Percentiles rank a stretch among this genome's conserved stretches.
Evolutionary conservation across 345 rosid genomes (phyloP).

Genomic region (Physaria fendleri): DNA sequence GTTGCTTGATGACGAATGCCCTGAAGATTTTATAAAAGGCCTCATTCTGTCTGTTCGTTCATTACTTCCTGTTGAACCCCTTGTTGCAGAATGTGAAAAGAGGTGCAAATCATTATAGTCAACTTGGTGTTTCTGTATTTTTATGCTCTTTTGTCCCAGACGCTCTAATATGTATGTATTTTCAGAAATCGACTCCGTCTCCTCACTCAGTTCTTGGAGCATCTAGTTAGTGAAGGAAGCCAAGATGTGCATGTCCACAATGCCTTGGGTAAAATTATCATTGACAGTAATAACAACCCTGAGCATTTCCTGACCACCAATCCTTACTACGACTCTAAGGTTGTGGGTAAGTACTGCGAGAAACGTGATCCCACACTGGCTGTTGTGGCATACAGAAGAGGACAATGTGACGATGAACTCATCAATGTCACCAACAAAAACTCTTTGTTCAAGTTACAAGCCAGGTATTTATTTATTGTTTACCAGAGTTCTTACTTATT

Average conservation of each 20-base stretch:
- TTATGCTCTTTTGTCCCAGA: constrained; percentile 6
- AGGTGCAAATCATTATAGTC: constrained; percentile 38
- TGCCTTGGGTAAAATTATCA: constrained; percentile 98
- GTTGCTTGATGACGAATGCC: constrained; percentile 95
- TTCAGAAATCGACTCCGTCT: constrained; percentile 97
- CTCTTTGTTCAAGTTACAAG: constrained; percentile 96
- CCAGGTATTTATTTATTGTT: constrained; percentile 59
- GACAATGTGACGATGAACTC: constrained; percentile 97
- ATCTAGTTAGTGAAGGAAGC: constrained; percentile 99
- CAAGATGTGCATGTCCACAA: constrained; percentile 99
- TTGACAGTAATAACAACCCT: constrained; percentile 97
- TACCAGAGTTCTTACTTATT: constrained; percentile 9
- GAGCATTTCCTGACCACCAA: constrained; percentile 98
- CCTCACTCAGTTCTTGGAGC: constrained; percentile 99
- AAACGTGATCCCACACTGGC: constrained; percentile 99
- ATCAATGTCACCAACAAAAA: constrained; percentile 95
- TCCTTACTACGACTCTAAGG: constrained; percentile 95
- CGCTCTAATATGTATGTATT: constrained; percentile 25
- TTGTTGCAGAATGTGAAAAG: constrained; percentile 84
- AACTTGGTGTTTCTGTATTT: not conserved
- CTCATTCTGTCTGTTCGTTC: constrained; percentile 89
- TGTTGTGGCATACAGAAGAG: constrained; percentile 97
- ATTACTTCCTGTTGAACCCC: constrained; percentile 83
- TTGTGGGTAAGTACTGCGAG: constrained; percentile 99
- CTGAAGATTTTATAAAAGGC: constrained; percentile 98